These are phyloP conservation scores for Sicyos baderoa DNA, from an alignment of 306 rosid genomes.

Conservation along the genomic window DNA sequence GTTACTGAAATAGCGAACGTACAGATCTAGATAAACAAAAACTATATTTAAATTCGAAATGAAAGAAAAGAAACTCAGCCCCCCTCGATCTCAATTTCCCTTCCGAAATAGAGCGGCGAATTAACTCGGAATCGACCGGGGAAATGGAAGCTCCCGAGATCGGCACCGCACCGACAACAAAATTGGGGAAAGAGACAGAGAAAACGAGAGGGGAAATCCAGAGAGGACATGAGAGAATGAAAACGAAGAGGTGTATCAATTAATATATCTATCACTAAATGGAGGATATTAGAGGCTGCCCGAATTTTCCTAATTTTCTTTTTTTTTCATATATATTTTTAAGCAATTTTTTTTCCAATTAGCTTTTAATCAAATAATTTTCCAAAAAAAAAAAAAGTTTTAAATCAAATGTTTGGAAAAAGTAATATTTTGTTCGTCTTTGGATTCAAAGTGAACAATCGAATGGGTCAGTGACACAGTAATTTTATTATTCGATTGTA, in stretches of 20 bases:
- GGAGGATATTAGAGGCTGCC: neutral
- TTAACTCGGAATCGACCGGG: neutral
- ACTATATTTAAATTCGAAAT: constrained; percentile 8
- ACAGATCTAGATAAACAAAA: constrained; percentile 15
- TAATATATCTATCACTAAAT: neutral
- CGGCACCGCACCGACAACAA: constrained; percentile 24
- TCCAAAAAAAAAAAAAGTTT: too few species aligned
- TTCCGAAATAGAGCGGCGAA: neutral
- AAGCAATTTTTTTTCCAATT: too few species aligned
- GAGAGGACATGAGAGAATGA: constrained; percentile 7
- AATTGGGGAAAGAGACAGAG: neutral
- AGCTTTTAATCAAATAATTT: too few species aligned
- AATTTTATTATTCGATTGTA: too few species aligned
- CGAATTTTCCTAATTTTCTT: neutral
- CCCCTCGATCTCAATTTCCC: neutral
- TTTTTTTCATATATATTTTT: too few species aligned
- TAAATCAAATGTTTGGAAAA: too few species aligned
- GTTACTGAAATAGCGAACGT: neutral
- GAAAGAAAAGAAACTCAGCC: neutral
- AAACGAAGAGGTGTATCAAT: neutral
- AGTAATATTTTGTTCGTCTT: too few species aligned
- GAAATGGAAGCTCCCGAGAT: constrained; percentile 19
- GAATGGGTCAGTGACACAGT: too few species aligned
- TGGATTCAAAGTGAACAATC: too few species aligned
- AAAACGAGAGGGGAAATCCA: neutral